Base-by-base conservation (phyloP, 1,139 yeast genomes). In the Sugiyamaella paludigena region DNA sequence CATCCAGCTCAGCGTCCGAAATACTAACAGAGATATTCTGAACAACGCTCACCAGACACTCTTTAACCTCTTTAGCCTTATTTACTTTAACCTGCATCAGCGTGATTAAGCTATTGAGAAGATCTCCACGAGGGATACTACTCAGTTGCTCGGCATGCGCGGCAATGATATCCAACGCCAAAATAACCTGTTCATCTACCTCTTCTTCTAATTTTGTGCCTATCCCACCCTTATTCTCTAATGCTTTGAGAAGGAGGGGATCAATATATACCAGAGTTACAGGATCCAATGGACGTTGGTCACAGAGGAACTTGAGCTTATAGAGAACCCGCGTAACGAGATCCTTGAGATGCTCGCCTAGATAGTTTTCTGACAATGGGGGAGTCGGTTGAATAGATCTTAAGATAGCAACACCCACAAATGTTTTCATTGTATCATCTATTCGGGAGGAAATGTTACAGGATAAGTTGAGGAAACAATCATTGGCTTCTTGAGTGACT, bases 151-250 rank as follows among this genome's bases (percentile, higher is more conserved):
- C 95, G 12, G 91, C 80, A 63, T 91, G 96, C 10, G 80, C 75
- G 0, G 87, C 74, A 36, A 92, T 73, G 44, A 89, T 81, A 60
- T 89, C 95, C 56, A 91, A 69, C 0, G 92, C 87, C 51, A 92
- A 71, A 50, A 87, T 69, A 42, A 88, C 70, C 58, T 87, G 95
- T 65, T 91, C 98, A 65, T 91, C 98, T 60, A 85, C 87, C 27
- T 85, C 86, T 53, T 87, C 95, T 62, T 86, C 94, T 53, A 84
- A 84, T 32, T 54, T 53, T 33, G 62, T 55, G 74, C 80, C 70
- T 79, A 86, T 64, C 79, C 96, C 37, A 80, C 77, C 51, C 74
- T 78, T 49, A 31, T 60, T 58, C 66, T 74, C 33, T 65, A 66
- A 32, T 72, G 61, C 83, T 52, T 77, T 78, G 19, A 81, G 77